Percentiles rank a stretch among this genome's conserved stretches.
Evolutionary conservation across 805 yeast genomes (phyloP).

Genomic region (Zygosaccharomyces siamensis): DNA sequence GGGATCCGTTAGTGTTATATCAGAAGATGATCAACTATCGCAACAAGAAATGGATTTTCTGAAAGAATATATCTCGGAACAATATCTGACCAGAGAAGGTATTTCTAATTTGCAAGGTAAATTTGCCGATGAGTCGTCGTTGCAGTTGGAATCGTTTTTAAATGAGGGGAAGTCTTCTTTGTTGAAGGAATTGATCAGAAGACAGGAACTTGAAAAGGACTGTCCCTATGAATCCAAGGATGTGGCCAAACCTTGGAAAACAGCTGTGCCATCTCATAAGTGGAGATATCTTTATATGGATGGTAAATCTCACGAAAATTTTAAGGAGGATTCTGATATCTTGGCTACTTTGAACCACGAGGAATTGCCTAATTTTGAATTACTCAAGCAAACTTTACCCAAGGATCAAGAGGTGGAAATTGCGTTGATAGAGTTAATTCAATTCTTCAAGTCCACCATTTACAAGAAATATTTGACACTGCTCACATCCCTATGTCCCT

Average conservation of each 20-base stretch:
- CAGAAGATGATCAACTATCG: constrained; percentile 26
- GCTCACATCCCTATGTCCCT: constrained; percentile 57
- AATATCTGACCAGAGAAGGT: constrained; percentile 40
- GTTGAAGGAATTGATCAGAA: constrained; percentile 47
- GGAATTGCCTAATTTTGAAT: constrained; percentile 53
- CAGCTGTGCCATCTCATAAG: constrained; percentile 91
- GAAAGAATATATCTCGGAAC: constrained; percentile 50
- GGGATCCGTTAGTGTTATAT: constrained; percentile 14
- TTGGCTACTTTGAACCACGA: constrained; percentile 37
- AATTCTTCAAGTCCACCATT: constrained; percentile 53
- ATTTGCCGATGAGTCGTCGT: constrained; percentile 64
- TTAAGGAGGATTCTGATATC: constrained; percentile 30
- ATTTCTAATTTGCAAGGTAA: constrained; percentile 42
- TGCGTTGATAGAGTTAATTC: constrained; percentile 47
- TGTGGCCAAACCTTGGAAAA: constrained; percentile 72
- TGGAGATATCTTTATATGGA: constrained; percentile 82
- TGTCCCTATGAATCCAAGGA: constrained; percentile 56
- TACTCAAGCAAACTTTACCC: constrained; percentile 23
- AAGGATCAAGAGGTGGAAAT: constrained; percentile 33
- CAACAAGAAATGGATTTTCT: constrained; percentile 48
- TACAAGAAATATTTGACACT: constrained; percentile 66
- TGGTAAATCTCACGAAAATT: constrained; percentile 43
- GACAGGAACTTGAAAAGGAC: constrained; percentile 54
- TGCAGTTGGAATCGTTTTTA: constrained; percentile 62
- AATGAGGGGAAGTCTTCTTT: constrained; percentile 47